Evolutionary conservation across 495 filamentous ascomycete genomes (phyloP).

Genomic region (Penicillium diatomitis): DNA sequence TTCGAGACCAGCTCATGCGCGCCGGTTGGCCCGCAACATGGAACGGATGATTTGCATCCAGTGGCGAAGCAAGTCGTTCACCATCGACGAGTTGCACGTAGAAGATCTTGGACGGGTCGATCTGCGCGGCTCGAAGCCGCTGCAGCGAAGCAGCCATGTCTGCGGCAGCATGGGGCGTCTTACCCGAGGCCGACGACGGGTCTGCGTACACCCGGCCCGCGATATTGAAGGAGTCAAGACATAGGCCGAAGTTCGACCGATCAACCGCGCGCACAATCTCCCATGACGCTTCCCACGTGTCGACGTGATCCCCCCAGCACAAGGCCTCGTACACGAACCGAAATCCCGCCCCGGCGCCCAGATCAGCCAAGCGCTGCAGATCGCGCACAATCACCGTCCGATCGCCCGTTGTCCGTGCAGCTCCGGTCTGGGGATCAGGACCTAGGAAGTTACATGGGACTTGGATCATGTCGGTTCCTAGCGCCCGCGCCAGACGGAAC

Average conservation of each 20-base stretch:
- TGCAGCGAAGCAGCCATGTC: constrained; percentile 49
- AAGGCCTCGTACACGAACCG: constrained; percentile 71
- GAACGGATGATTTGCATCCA: constrained; percentile 55
- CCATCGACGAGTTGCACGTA: constrained; percentile 76
- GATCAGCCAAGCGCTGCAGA: constrained; percentile 54
- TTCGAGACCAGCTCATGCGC: constrained; percentile 76
- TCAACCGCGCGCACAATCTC: constrained; percentile 56
- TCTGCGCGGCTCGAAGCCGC: constrained; percentile 38
- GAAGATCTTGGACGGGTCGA: constrained; percentile 64
- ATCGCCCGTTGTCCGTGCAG: constrained; percentile 42
- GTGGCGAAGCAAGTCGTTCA: constrained; percentile 49
- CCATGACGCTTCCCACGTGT: constrained; percentile 69
- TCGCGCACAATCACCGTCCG: constrained; percentile 52
- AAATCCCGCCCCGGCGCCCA: constrained; percentile 45
- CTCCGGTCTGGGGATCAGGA: constrained; percentile 29
- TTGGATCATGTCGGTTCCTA: constrained; percentile 62
- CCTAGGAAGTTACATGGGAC: constrained; percentile 66
- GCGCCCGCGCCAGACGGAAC: constrained; percentile 55
- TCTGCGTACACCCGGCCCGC: constrained; percentile 67
- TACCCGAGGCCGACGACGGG: constrained; percentile 45
- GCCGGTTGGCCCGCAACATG: constrained; percentile 52
- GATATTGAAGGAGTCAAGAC: constrained; percentile 77
- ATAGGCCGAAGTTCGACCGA: constrained; percentile 66
- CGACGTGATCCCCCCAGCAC: constrained; percentile 62
- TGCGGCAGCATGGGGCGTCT: constrained; percentile 46